phyloP scores from a whole-genome alignment of 2,329 filamentous ascomycete genomes.

The Emericellopsis cladophorae region DNA sequence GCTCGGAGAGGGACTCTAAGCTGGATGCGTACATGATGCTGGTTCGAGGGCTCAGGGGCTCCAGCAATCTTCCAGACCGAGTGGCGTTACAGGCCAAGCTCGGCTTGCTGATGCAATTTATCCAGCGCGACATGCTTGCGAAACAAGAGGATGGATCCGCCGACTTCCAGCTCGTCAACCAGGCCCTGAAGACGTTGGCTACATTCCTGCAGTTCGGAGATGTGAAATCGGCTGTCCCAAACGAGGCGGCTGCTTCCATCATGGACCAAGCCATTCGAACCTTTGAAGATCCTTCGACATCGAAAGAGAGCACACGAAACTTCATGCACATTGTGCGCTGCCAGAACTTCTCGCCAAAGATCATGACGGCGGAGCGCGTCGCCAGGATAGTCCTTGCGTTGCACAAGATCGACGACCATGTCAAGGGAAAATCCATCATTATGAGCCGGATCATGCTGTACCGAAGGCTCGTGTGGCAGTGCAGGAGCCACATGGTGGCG shows the following conservation, averaged over 20 bases:
- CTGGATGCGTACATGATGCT: slow-evolving; percentile 81
- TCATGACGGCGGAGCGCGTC: slow-evolving; percentile 61
- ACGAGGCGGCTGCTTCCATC: slow-evolving; percentile 70
- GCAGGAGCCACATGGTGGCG: slow-evolving; percentile 52
- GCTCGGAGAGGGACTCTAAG: slow-evolving; percentile 57
- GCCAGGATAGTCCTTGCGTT: slow-evolving; percentile 59
- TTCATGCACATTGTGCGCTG: slow-evolving; percentile 70
- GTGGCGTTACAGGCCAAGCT: slow-evolving; percentile 66
- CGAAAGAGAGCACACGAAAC: slow-evolving; percentile 69
- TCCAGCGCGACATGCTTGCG: slow-evolving; percentile 65
- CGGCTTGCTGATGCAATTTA: slow-evolving; percentile 64
- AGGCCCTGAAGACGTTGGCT: slow-evolving; percentile 65
- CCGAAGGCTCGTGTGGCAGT: slow-evolving; percentile 60
- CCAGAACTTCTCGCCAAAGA: slow-evolving; percentile 63
- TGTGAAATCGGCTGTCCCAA: slow-evolving; percentile 57
- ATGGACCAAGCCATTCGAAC: slow-evolving; percentile 68
- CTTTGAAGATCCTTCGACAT: slow-evolving; percentile 52
- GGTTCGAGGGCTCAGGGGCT: slow-evolving; percentile 62
- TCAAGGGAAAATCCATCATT: slow-evolving; percentile 71
- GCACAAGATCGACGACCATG: slow-evolving; percentile 57
- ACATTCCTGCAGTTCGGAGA: slow-evolving; percentile 64
- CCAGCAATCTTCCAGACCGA: slow-evolving; percentile 68
- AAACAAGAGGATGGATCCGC: slow-evolving; percentile 39
- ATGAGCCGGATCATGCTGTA: slow-evolving; percentile 71
- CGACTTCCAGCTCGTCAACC: slow-evolving; percentile 61